These are phyloP conservation scores for Neurospora tetraspora DNA, from an alignment of 495 filamentous ascomycete genomes.

Conservation along the genomic window DNA sequence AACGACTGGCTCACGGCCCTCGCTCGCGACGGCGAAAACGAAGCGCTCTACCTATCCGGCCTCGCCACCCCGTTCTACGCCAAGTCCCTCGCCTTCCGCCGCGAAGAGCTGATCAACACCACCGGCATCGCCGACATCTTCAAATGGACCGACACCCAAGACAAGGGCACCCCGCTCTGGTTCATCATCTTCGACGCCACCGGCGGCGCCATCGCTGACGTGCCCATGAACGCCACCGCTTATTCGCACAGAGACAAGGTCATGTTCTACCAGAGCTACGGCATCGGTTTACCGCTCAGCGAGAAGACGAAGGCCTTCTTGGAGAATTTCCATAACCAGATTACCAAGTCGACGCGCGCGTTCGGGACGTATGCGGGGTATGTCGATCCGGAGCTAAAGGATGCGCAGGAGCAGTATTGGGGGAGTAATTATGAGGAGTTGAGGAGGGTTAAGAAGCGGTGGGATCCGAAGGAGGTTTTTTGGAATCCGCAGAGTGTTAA, in stretches of 20 bases:
- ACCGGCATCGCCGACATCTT: conserved; percentile 35
- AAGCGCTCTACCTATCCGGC: conserved; percentile 33
- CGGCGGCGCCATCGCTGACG: conserved; percentile 43
- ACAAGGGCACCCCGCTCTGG: conserved; percentile 43
- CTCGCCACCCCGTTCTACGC: conserved; percentile 41
- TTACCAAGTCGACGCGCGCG: conserved; percentile 21
- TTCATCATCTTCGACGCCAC: conserved; percentile 46
- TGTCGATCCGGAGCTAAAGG: conserved; percentile 49
- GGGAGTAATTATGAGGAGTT: conserved; percentile 39
- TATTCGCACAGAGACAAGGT: conserved; percentile 51
- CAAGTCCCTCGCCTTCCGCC: conserved; percentile 42
- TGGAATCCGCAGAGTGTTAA: conserved; percentile 56
- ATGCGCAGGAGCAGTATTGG: conserved; percentile 48
- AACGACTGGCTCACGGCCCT: conserved; percentile 48
- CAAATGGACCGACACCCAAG: conserved; percentile 36
- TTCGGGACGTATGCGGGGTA: conserved; percentile 61
- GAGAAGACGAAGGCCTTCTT: conserved; percentile 36
- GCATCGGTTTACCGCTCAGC: conserved; percentile 37
- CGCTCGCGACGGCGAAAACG: conserved; percentile 39
- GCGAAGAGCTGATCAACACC: conserved; percentile 33
- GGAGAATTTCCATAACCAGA: conserved; percentile 34
- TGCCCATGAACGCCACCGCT: conserved; percentile 37
- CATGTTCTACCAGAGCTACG: conserved; percentile 50
- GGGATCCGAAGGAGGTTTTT: conserved; percentile 48
- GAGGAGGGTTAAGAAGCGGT: conserved; percentile 38